Conservation (phyloP, 352 stramenopile genomes). For the Blastocystis sp. region DNA sequence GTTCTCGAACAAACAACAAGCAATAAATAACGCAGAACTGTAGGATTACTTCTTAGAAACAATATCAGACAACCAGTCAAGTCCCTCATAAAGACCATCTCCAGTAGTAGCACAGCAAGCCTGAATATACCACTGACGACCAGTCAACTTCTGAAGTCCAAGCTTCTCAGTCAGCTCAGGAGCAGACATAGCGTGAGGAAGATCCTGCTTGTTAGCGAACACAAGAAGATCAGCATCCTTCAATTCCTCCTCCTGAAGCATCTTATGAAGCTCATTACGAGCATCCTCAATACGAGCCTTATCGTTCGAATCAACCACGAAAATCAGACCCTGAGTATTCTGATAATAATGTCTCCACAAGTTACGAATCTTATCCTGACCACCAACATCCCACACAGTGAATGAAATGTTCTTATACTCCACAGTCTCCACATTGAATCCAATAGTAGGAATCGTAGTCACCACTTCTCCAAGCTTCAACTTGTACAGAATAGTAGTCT, state of each 20-base stretch:
- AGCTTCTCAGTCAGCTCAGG: constrained; percentile 97
- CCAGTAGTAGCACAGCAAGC: constrained; percentile 93
- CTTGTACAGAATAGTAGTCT: constrained; percentile 86
- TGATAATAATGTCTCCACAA: constrained; percentile 98
- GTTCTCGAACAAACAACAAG: too few species aligned
- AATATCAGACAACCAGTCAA: constrained; percentile 87
- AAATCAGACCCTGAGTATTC: constrained; percentile 97
- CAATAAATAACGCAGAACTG: too few species aligned
- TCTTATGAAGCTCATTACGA: constrained; percentile 88
- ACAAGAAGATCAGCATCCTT: constrained; percentile 88
- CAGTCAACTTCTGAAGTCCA: constrained; percentile 84
- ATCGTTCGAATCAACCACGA: constrained; percentile 97
- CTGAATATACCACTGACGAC: constrained; percentile 98
- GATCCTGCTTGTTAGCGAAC: constrained; percentile 98
- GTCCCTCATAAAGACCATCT: constrained; percentile 93
- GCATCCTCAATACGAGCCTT: constrained; percentile 88
- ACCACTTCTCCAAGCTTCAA: constrained; percentile 84
- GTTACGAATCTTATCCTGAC: constrained; percentile 90
- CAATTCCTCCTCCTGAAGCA: constrained; percentile 95
- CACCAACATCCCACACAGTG: constrained; percentile 96
- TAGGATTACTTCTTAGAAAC: constrained; percentile 66
- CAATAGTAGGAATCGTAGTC: constrained; percentile 71
- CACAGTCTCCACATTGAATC: constrained; percentile 98
- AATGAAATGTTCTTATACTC: constrained; percentile 99
- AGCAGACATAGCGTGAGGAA: constrained; percentile 90